Base-by-base conservation (phyloP, 306 rosid genomes). In the Casuarina equisetifolia region DNA sequence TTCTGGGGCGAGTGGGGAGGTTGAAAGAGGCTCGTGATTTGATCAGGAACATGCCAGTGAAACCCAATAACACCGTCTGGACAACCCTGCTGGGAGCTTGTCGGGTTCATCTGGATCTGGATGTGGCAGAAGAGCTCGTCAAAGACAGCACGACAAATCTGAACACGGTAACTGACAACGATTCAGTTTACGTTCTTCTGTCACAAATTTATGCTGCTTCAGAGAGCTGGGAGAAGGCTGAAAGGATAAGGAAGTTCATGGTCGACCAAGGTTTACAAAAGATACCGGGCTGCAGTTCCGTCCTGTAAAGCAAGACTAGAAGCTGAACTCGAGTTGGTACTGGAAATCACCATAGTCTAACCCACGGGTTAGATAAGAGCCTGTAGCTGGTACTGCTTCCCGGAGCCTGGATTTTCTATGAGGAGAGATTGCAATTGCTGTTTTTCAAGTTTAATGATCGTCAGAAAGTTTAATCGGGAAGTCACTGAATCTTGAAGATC, bases 31-130 rank as follows among this genome's bases (percentile, higher is more conserved):
- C 95, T 69, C 82, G 85, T 74, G 84, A 77, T 62, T 59, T 86
- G 46, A 82, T 90, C 25, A 70, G 82, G 77, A 78, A 74, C 71
- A 87, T 90, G 91, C 91, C 93, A 46, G 40, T 87, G 83, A 71
- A 85, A 76, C 89, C 93, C 64, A 90, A 88, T 80, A 83, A 84
- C 79, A 80, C 76, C 5, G 90, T 92, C 76, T 83, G 87, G 81
- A 92, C 91, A 39, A 88, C 91, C 45, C 76, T 88, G 89, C 88
- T 92, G 76, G 88, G 91, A 69, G 90, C 95, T 63, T 92, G 97
- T 75, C 74, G 83, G 76, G 76, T 85, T 82, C 91, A 92, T 82
- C 76, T 80, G 43, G 93, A 87, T 81, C 69, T 72, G 87, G 81
- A 78, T 59, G 76, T 88, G 87, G 85, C 95, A 9, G 90, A 87